Evolutionary conservation across 345 rosid species (phyloP), one percentile per base, ranked within the genome.

Genomic region (Streptanthus diversifolius): DNA sequence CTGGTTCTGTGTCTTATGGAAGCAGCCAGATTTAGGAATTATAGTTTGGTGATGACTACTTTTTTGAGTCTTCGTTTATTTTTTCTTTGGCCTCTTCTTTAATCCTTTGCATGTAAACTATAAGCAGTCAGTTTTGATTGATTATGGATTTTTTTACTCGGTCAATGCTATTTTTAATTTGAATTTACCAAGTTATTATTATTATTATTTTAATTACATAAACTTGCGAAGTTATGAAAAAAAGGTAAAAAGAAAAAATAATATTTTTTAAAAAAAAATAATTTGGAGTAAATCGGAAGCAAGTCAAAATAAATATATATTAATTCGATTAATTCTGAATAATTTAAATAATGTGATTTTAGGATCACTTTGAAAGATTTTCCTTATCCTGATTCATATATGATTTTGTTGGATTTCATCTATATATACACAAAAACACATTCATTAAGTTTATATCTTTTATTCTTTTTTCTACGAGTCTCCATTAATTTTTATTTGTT

Each of bases 1-100:
- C 72, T 45, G 83, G 83, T 57, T 88, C 89, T 6, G 70, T 79
- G 59, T 90, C 96, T 13, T 92, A 85, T 68, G 84, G 88, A 79
- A 86, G 88, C 81, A 90, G 86, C 66, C 83, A 87, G 27, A 77
- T 37, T 63, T 76, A 70, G 47, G 29, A 18, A 2, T 41, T 35
- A 14, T n/a, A 30, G 66, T 73, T 73, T 35, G 49, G 39, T 73
- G 3, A 45, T 65, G 13, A 64, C 13, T 3, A 53, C 24, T 49
- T 58, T 59, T 30, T 57, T 14, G 30, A 15, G n/a, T 25, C 44
- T 58, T 39, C 7, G 8, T 24, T 27, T 29, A 33, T n/a, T n/a
- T n/a, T n/a, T n/a, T n/a, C n/a, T n/a, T 58, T 47, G 11, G 14
- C 19, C 2, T 40, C 4, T 36, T 47, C 3, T 54, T 18, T 25